phyloP scores from a whole-genome alignment of 2,329 filamentous ascomycete genomes.

The Colletotrichum lupini region DNA sequence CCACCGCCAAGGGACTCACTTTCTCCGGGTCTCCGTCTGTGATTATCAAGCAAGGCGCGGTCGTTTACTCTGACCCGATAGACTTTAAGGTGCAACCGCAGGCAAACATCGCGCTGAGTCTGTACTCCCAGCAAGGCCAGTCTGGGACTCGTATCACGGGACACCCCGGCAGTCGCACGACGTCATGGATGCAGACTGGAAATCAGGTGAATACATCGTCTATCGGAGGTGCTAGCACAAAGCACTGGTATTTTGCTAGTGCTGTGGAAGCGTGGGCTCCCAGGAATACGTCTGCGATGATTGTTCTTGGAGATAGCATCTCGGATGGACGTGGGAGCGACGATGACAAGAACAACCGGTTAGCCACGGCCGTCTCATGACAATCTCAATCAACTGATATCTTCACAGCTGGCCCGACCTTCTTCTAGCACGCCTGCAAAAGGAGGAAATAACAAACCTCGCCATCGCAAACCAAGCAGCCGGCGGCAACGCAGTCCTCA shows the following conservation, averaged over 20 bases:
- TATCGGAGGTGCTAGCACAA: conserved; percentile 52
- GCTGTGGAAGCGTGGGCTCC: conserved; percentile 68
- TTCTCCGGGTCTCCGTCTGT: conserved; percentile 66
- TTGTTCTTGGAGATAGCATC: conserved; percentile 73
- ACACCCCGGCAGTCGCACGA: conserved; percentile 74
- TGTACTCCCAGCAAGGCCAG: conserved; percentile 70
- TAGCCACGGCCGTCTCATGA: conserved; percentile 9
- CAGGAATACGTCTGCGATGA: conserved; percentile 53
- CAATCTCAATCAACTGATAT: conserved; percentile 1
- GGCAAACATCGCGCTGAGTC: conserved; percentile 65
- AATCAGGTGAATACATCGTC: conserved; percentile 63
- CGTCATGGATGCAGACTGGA: conserved; percentile 68
- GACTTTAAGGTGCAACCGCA: conserved; percentile 62
- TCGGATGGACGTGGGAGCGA: conserved; percentile 74
- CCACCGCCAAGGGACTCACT: conserved; percentile 64
- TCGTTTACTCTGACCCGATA: conserved; percentile 71
- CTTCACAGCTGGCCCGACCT: conserved; percentile 65
- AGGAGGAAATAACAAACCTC: conserved; percentile 59
- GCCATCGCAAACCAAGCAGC: conserved; percentile 74
- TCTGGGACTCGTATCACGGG: conserved; percentile 67
- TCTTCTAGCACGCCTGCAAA: conserved; percentile 62
- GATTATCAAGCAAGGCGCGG: conserved; percentile 64
- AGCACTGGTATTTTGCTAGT: conserved; percentile 69
- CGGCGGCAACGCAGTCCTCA: conserved; percentile 74
- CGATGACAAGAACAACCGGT: conserved; percentile 69